Base-by-base conservation (phyloP, 2,329 filamentous ascomycete species). In the Xylaria sp. region DNA sequence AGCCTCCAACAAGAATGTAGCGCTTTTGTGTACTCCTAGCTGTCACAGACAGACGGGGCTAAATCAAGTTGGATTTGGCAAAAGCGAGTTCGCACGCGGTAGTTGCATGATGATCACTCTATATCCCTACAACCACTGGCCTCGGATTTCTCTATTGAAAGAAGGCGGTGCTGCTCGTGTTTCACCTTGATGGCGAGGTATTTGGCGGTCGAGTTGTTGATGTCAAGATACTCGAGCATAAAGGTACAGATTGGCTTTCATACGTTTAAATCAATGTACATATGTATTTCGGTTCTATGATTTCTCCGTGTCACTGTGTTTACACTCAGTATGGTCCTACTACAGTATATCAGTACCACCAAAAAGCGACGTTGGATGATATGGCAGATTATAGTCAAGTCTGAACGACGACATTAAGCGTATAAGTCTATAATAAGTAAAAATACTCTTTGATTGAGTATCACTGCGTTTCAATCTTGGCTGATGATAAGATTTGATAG, bases 41-140 rank as follows among this genome's bases (percentile, higher is more conserved):
- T 65, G 68, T 68, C 55, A 56, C 69, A 70, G 58, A 62, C 15
- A 59, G 41, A 65, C 46, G 65, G 62, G 69, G 58, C 54, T 68
- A 68, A 67, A 65, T 68, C 58, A 52, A 62, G 44, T 62, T 48
- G 58, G 34, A 68, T 65, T 65, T 60, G 62, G 37, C 62, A 70
- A 68, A 70, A 68, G 52, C 50, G 55, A 70, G 37, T 46, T 58
- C 34, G 31, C 39, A 28, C 55, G 50, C 48, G 58, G 12, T 56
- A 25, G 41, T 62, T 55, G 60, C 48, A 67, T 63, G 58, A 73
- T 57, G 62, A 67, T 69, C 70, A 65, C 31, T 54, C 65, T 52
- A 67, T 62, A 59, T 18, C 50, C 48, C 48, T 66, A 41, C 50
- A 18, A 51, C 50, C 34, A 41, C 34, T 63, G 61, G 46, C 50